Percentiles rank a stretch among this genome's conserved stretches.
phyloP scores from a whole-genome alignment of 345 rosid genomes.

The Limnanthes douglasii region DNA sequence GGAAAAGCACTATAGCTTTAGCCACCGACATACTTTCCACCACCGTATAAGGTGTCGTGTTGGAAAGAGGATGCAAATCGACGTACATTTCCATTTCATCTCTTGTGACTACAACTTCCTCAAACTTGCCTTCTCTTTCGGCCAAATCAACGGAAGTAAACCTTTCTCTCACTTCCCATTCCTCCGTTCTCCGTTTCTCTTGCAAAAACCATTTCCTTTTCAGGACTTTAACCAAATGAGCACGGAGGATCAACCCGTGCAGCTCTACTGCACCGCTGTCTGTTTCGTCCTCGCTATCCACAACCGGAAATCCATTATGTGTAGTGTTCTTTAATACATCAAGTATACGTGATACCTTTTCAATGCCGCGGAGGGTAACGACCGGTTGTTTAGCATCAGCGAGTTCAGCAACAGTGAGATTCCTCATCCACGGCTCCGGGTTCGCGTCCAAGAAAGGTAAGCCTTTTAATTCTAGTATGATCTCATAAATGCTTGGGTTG shows the following conservation, averaged over 20 bases:
- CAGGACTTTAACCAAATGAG: constrained; percentile 50
- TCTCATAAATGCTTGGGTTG: constrained; percentile 73
- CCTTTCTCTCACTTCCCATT: constrained; percentile 64
- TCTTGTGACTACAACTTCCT: constrained; percentile 45
- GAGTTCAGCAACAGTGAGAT: constrained; percentile 76
- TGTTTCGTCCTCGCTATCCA: constrained; percentile 25
- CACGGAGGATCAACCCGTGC: constrained; percentile 70
- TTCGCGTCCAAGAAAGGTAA: constrained; percentile 84
- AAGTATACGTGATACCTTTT: constrained; percentile 53
- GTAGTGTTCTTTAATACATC: constrained; percentile 63
- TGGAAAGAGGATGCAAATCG: constrained; percentile 83
- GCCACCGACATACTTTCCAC: constrained; percentile 81
- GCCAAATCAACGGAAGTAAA: constrained; percentile 67
- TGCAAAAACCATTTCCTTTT: constrained; percentile 73
- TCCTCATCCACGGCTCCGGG: constrained; percentile 98
- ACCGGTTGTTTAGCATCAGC: constrained; percentile 59
- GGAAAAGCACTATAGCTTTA: constrained; percentile 71
- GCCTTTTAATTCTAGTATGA: constrained; percentile 72
- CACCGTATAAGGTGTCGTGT: constrained; percentile 79
- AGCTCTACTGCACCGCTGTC: constrained; percentile 27
- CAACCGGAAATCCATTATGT: constrained; percentile 60
- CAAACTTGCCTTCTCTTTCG: constrained; percentile 49
- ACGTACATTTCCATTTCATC: constrained; percentile 73
- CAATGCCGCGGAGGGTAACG: constrained; percentile 49
- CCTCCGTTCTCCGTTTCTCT: constrained; percentile 67